A percentile compares a stretch with the other conserved stretches of the same genome.
These are phyloP conservation scores for Nematocida sp. DNA, from an alignment of 371 early-diverging fungal species.

Conservation along the genomic window DNA sequence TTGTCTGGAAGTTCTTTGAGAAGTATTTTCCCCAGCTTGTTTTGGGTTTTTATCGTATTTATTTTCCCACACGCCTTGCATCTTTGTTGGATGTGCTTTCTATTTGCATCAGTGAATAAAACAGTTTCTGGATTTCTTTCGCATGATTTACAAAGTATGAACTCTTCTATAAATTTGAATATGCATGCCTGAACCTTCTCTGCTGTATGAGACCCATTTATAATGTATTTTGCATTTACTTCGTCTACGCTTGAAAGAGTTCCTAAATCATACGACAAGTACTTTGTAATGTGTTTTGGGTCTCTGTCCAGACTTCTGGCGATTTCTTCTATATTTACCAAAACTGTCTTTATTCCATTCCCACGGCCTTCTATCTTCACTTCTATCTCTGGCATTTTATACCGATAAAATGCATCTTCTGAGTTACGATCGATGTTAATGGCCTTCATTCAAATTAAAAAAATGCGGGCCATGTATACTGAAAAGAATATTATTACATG, in stretches of 20 bases:
- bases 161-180: slow-evolving; percentile 87
- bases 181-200: slow-evolving; percentile 80
- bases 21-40: slow-evolving; percentile 61
- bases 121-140: slow-evolving; percentile 92
- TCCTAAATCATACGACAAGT: slow-evolving; percentile 86
- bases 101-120: slow-evolving; percentile 71
- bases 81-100: slow-evolving; percentile 53
- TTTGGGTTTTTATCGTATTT: slow-evolving; percentile 34
- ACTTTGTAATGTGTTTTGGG: slow-evolving; percentile 79
- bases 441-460: slow-evolving; percentile 48
- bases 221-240: slow-evolving; percentile 80
- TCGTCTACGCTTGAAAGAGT: slow-evolving; percentile 84
- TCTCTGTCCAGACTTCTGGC: slow-evolving; percentile 84
- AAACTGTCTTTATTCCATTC: slow-evolving; percentile 95
- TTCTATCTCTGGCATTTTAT: slow-evolving; percentile 88
- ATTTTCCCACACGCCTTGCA: slow-evolving; percentile 69
- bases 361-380: slow-evolving; percentile 88
- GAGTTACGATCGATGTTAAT: slow-evolving; percentile 63
- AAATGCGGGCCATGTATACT: not conserved
- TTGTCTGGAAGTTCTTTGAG: slow-evolving; percentile 62
- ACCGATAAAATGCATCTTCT: slow-evolving; percentile 88
- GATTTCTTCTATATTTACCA: slow-evolving; percentile 92
- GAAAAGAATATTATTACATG: no score
- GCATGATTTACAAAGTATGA: slow-evolving; percentile 89
- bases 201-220: slow-evolving; percentile 91